Conservation (phyloP, 2,329 filamentous ascomycete genomes). For the Xylariales sp. region DNA sequence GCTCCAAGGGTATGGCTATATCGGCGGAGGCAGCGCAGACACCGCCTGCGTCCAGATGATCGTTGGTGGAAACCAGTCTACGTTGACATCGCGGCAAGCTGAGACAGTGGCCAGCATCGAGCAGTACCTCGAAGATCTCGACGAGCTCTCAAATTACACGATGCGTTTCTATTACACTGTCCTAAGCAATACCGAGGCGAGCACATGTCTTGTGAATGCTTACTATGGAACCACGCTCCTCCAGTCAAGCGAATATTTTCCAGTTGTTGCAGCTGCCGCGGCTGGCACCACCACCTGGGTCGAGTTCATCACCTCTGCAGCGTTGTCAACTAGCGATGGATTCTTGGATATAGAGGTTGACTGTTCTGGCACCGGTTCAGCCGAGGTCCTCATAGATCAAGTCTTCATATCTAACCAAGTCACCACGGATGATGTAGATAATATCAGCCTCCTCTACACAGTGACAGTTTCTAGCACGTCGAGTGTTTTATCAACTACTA, state of each 20-base stretch:
- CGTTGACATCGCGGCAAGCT: not conserved
- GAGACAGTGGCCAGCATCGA: not conserved
- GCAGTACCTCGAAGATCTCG: not conserved
- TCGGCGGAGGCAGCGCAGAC: not conserved
- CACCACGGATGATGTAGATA: not conserved
- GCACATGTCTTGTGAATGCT: not conserved
- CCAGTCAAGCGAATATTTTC: not conserved
- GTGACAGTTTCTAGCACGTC: not conserved
- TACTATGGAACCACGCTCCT: not conserved
- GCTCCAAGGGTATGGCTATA: not conserved
- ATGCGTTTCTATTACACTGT: constrained; percentile 4
- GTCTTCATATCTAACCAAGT: constrained; percentile 1
- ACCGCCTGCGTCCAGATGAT: constrained; percentile 2
- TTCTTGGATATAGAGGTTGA: not conserved
- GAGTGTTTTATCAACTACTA: not conserved
- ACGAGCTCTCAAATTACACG: not conserved
- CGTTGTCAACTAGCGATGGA: not conserved
- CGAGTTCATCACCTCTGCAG: not conserved
- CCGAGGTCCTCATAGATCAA: constrained; percentile 2
- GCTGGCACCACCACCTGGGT: not conserved
- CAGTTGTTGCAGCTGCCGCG: not conserved
- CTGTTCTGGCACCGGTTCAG: not conserved
- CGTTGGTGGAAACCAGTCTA: not conserved
- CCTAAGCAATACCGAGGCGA: not conserved
- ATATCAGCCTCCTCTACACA: not conserved